A percentile compares a stretch with the other conserved stretches of the same genome.
These are phyloP conservation scores for Chrysanthemum lavandulifolium DNA, from an alignment of 129 eudicot genomes.

Conservation along the genomic window DNA sequence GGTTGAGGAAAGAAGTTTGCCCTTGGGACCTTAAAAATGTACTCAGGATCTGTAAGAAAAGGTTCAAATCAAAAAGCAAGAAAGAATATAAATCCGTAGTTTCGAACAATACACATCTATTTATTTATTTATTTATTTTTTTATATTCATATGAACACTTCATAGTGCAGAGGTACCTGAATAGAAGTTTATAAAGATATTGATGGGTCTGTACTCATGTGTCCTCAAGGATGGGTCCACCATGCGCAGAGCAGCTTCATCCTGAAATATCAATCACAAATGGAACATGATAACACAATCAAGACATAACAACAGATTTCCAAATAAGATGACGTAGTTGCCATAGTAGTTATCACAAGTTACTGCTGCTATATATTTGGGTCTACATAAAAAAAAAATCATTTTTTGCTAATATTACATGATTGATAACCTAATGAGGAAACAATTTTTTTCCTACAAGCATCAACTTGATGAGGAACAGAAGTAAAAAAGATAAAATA, in stretches of 20 bases:
- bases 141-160: constrained; percentile 1
- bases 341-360: too few species aligned
- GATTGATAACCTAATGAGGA: too few species aligned
- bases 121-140: neutral
- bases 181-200: constrained; percentile 80
- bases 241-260: constrained; percentile 82
- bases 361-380: too few species aligned
- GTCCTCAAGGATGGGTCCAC: constrained; percentile 72
- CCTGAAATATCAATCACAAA: constrained; percentile 43
- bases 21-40: constrained; percentile 83
- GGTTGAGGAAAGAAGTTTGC: constrained; percentile 92
- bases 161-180: constrained; percentile 47
- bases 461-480: too few species aligned
- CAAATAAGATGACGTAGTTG: too few species aligned
- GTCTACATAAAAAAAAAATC: too few species aligned
- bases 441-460: too few species aligned
- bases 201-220: constrained; percentile 87
- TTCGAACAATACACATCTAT: neutral
- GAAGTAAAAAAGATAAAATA: too few species aligned
- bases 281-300: constrained; percentile 5
- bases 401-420: too few species aligned
- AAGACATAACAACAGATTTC: neutral
- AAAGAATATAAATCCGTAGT: neutral
- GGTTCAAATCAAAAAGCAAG: constrained; percentile 14
- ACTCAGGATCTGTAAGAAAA: constrained; percentile 77